Conservation (phyloP, 2,329 filamentous ascomycete genomes). For the Alternaria longipes region DNA sequence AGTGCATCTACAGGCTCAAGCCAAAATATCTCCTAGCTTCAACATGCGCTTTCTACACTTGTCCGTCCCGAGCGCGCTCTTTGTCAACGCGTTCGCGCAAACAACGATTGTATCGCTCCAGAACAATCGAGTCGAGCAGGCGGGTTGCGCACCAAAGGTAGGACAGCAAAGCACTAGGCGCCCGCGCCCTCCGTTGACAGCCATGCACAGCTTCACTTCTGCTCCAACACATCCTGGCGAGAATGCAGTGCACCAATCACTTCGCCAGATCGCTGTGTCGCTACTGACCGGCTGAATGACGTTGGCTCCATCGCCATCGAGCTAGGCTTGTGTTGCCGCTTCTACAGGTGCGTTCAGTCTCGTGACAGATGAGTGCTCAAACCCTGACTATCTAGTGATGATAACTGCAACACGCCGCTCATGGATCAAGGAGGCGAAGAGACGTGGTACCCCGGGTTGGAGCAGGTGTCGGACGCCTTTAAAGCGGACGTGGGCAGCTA, state of each 20-base stretch:
- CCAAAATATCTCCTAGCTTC: not conserved
- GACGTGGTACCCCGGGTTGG: constrained; percentile 15
- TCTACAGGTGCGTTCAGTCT: constrained; percentile 16
- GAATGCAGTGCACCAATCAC: constrained; percentile 16
- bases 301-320: constrained; percentile 15
- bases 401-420: constrained; percentile 1
- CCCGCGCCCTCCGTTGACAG: constrained; percentile 1
- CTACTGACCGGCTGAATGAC: constrained; percentile 13
- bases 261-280: constrained; percentile 11
- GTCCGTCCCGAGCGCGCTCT: constrained; percentile 1
- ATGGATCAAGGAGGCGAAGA: not conserved
- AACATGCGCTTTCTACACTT: constrained; percentile 9
- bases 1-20: not conserved
- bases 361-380: not conserved
- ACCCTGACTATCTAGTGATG: constrained; percentile 13
- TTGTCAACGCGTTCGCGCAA: constrained; percentile 8
- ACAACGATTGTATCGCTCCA: constrained; percentile 11
- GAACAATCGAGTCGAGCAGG: constrained; percentile 13
- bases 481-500: constrained; percentile 19
- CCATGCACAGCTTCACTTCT: constrained; percentile 12
- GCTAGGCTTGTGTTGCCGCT: constrained; percentile 10
- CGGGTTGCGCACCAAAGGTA: constrained; percentile 18
- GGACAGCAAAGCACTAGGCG: constrained; percentile 8
- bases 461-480: constrained; percentile 6
- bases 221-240: constrained; percentile 8